Base-by-base conservation (phyloP, 2,329 filamentous ascomycete genomes). In the Neopestalotiopsis sp. region DNA sequence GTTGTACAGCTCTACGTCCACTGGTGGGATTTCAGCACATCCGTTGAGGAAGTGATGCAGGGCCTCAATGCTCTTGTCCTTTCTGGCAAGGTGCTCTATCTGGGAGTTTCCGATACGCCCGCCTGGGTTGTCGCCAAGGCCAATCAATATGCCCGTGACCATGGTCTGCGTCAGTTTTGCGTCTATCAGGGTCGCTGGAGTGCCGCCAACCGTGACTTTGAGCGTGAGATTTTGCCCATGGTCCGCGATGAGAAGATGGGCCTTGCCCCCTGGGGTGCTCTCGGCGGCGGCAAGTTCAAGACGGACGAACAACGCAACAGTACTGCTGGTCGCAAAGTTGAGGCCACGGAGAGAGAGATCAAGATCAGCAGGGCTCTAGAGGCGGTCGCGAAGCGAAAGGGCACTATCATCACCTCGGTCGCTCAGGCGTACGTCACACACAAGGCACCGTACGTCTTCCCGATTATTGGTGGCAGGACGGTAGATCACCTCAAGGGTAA, bases 181-280 rank as follows among this genome's bases (percentile, higher is more conserved):
- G 87, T 93, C 38, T 93, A 92, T 78, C 90, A 92, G 78, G 91
- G 91, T 10, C 81, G 80, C 12, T 93, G 90, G 89, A 87, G 81
- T 28, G 87, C 88, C 12, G 85, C 86, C 0, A 75, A 82, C n/a
- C 87, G 92, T 30, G 91, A 94, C 77, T 87, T 92, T 65, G 90
- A 92, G 80, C 84, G 89, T 30, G 90, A 92, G n/a, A 90, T 92
- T 73, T 84, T 93, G 45, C 89, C 89, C 57, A 92, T 92, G 90
- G 83, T 80, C 53, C 83, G 83, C 49, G 82, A 85, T 38, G 88
- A 92, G 74, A 89, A 90, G 42, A 91, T 91, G 88, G 79, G 82
- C 0, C 76, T 91, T 6, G 84, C 84, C 0, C 87, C 88, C 1
- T 92, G 88, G 88, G 89, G 88, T 64, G 86, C 85, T 0, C 79